A percentile compares a stretch with the other conserved stretches of the same genome.
Conservation (phyloP, 2,329 filamentous ascomycete species). For the Fusarium coffeatum region DNA sequence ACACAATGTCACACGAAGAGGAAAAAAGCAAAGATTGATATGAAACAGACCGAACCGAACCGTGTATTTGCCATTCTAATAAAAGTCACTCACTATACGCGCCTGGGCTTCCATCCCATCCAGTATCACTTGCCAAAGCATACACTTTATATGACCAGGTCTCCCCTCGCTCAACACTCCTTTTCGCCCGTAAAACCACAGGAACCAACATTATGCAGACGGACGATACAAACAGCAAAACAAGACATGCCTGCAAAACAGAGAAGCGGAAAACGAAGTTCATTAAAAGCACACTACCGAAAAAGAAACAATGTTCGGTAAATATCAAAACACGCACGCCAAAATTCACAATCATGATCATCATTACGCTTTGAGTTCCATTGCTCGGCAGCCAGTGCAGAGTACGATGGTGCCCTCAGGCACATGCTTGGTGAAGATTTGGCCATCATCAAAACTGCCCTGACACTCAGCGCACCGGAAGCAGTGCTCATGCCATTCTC, state of each 20-base stretch:
- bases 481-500: slow-evolving; percentile 93
- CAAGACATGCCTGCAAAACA: slow-evolving; percentile 3
- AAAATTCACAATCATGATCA: slow-evolving; percentile 25
- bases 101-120: slow-evolving; percentile 1
- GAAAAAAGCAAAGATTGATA: background rate
- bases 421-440: slow-evolving; percentile 71
- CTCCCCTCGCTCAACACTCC: slow-evolving; percentile 13
- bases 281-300: slow-evolving; percentile 9
- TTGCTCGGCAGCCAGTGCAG: slow-evolving; percentile 70
- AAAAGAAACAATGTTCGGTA: slow-evolving; percentile 7
- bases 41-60: slow-evolving; percentile 4
- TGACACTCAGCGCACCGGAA: slow-evolving; percentile 80
- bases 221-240: slow-evolving; percentile 21
- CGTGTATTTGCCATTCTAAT: slow-evolving; percentile 35
- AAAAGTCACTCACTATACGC: slow-evolving; percentile 3
- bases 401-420: slow-evolving; percentile 64
- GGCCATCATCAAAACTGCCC: slow-evolving; percentile 71
- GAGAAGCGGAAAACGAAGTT: slow-evolving; percentile 7
- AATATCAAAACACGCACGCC: slow-evolving; percentile 28
- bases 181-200: slow-evolving; percentile 3
- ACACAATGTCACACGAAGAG: background rate
- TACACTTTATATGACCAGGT: slow-evolving; percentile 22
- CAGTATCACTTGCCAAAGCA: slow-evolving; percentile 19
- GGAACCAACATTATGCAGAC: slow-evolving; percentile 5
- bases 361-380: slow-evolving; percentile 66